phyloP scores from a whole-genome alignment of 2,329 filamentous ascomycete species.

The Fusarium bactridioides region DNA sequence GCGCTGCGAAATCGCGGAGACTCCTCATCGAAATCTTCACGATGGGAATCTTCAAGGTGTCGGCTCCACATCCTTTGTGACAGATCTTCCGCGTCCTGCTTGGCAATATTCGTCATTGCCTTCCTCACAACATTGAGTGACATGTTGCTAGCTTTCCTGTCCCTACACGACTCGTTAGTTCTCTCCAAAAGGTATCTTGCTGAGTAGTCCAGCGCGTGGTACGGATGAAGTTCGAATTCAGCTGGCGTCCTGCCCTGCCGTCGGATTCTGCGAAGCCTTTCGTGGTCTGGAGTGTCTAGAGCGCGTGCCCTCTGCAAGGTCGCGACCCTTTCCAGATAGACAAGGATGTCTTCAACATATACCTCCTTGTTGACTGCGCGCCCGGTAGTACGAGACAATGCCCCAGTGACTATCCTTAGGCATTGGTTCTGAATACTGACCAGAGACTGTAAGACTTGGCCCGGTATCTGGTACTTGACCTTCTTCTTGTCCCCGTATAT shows the following conservation, averaged over 20 bases:
- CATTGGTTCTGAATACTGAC: background rate
- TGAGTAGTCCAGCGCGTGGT: background rate
- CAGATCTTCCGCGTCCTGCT: background rate
- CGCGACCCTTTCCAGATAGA: background rate
- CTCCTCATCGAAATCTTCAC: too few relatives aligned
- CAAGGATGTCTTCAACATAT: background rate
- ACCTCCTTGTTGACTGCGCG: background rate
- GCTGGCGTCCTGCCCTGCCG: background rate
- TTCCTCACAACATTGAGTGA: background rate
- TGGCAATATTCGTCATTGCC: background rate
- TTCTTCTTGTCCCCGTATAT: background rate
- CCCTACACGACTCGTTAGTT: background rate
- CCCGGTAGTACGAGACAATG: background rate
- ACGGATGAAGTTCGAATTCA: background rate
- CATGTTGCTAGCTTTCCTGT: background rate
- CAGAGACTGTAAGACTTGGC: accelerated
- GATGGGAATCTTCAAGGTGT: background rate
- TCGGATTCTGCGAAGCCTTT: background rate
- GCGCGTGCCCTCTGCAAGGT: background rate
- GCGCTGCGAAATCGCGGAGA: background rate
- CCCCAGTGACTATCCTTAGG: background rate
- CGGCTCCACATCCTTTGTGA: background rate
- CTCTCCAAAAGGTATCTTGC: background rate
- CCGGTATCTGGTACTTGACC: background rate
- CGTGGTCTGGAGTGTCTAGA: background rate